These are phyloP conservation scores for Didymosphaeria variabile DNA, from an alignment of 2,329 filamentous ascomycete species.

Conservation along the genomic window DNA sequence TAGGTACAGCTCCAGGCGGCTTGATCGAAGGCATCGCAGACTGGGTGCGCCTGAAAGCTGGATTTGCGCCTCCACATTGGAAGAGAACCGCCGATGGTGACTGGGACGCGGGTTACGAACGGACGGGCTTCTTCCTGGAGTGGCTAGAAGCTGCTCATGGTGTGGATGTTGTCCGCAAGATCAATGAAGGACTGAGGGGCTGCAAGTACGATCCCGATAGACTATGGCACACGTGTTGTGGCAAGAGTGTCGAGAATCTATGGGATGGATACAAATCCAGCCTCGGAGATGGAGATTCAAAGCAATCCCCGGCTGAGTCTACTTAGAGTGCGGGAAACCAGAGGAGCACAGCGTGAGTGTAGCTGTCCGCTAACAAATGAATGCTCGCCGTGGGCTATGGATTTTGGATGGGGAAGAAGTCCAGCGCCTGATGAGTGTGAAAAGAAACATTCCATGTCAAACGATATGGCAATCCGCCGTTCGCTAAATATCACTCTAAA, in stretches of 20 bases:
- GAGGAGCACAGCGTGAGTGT: not conserved
- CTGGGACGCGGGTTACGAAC: constrained; percentile 93
- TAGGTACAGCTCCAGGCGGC: constrained; percentile 67
- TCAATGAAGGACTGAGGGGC: constrained; percentile 74
- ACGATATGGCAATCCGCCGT: not conserved
- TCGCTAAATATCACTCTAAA: not conserved
- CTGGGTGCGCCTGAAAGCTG: constrained; percentile 82
- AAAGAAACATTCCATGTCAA: not conserved
- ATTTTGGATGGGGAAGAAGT: not conserved
- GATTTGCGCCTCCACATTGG: constrained; percentile 85
- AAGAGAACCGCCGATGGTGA: constrained; percentile 63
- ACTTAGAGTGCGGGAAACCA: not conserved
- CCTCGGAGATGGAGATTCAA: constrained; percentile 46
- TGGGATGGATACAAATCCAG: constrained; percentile 76
- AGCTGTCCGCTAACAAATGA: not conserved
- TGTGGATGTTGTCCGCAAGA: constrained; percentile 59
- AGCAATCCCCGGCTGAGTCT: not conserved
- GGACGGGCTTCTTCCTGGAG: constrained; percentile 89
- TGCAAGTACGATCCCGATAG: constrained; percentile 69
- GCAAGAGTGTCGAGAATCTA: constrained; percentile 70
- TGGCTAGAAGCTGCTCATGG: constrained; percentile 76
- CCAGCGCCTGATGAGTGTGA: not conserved
- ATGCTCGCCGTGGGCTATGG: not conserved
- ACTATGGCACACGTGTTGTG: constrained; percentile 76
- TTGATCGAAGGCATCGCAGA: constrained; percentile 92